Base-by-base conservation (phyloP, 2,329 filamentous ascomycete genomes). In the Diplodia seriata region DNA sequence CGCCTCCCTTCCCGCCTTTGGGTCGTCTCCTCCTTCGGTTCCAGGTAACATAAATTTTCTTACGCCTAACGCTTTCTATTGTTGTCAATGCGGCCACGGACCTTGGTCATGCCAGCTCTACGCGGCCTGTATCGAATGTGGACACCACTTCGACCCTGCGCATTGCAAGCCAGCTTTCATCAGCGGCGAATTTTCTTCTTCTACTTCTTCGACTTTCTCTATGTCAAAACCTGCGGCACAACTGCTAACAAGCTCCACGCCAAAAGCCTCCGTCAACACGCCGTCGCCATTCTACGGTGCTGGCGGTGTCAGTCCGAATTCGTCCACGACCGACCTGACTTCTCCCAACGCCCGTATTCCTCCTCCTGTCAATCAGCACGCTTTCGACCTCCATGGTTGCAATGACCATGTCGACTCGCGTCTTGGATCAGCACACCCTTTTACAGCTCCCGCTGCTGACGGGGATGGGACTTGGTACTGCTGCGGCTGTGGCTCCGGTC, bases 61-160 rank as follows among this genome's bases (percentile, higher is more conserved):
- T 20, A 29, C 54, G 23, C 50, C 62, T 47, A 47, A 55, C 31
- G 62, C 50, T 38, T 65, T 55, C 36, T 65, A 55, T 55, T 66
- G 64, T 20, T 66, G 64, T n/a, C 23, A 51, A 18, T 66, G 64
- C 26, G 53, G 53, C 3, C 53, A 57, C 8, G 53, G 53, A 12
- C 64, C 64, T 5, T 57, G n/a, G 36, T 8, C 20, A 7, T 56
- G 51, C 9, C 26, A n/a, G 40, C 53, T 66, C 6, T 66, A 66
- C 29, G 12, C 43, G 2, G 29, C 51, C 20, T 66, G 64, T 14
- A 50, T 50, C 18, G n/a, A 57, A 11, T 57, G 64, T n/a, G 64
- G 53, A 26, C 64, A 66, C 12, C 53, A 54, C 3, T 65, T 65
- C 23, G 23, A 18, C n/a, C 8, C 62, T 6, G 43, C 15, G 3